These are phyloP conservation scores for Cladosporium sphaerospermum DNA, from an alignment of 2,329 filamentous ascomycete genomes.

Conservation along the genomic window DNA sequence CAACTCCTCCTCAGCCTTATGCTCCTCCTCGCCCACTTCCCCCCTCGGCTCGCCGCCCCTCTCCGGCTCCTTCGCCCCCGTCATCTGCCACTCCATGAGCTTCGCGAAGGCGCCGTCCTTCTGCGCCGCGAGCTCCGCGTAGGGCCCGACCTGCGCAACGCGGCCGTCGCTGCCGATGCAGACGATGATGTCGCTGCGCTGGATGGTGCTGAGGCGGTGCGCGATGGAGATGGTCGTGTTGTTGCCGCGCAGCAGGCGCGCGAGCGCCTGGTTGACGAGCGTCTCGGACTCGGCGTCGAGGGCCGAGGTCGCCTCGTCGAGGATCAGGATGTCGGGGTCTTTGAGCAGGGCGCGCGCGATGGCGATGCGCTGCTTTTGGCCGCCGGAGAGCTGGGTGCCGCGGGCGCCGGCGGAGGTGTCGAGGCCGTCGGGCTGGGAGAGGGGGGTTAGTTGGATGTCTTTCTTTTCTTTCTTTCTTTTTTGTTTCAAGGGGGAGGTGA, in stretches of 20 bases:
- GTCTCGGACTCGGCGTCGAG: conserved; percentile 96
- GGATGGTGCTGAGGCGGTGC: conserved; percentile 91
- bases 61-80: conserved; percentile 42
- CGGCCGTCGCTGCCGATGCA: conserved; percentile 79
- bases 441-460: conserved; percentile 11
- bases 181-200: conserved; percentile 89
- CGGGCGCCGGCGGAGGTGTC: conserved; percentile 90
- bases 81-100: conserved; percentile 99
- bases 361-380: conserved; percentile 95
- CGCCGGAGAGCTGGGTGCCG: conserved; percentile 88
- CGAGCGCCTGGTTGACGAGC: conserved; percentile 84
- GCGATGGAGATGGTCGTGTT: conserved; percentile 98
- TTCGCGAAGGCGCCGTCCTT: conserved; percentile 81
- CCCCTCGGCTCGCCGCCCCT: conserved; percentile 17
- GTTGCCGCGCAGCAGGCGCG: conserved; percentile 70
- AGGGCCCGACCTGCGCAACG: conserved; percentile 87
- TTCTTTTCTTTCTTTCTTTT: background rate
- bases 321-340: conserved; percentile 90
- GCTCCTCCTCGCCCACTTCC: conserved; percentile 31
- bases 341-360: conserved; percentile 93
- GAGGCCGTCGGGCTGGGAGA: conserved; percentile 68
- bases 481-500: conserved; percentile 2
- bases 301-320: conserved; percentile 91
- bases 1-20: conserved; percentile 20
- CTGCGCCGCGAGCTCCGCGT: conserved; percentile 65